Percentiles rank a stretch among this genome's conserved stretches.
These are phyloP conservation scores for Polyporus arcularius DNA, from an alignment of 768 basidiomycete genomes.

Conservation along the genomic window DNA sequence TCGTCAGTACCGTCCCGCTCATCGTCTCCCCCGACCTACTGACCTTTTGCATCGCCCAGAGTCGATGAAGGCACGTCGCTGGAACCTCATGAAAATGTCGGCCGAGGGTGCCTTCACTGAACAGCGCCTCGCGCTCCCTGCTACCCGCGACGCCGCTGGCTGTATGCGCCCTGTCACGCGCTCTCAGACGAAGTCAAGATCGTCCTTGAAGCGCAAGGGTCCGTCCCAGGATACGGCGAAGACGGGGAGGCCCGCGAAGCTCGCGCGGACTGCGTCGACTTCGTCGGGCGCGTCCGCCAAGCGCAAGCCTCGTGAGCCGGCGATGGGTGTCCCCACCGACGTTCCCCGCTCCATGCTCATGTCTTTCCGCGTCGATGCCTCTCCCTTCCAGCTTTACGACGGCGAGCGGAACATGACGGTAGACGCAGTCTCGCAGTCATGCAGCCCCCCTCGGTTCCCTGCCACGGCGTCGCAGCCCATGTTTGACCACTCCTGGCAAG, in stretches of 20 bases:
- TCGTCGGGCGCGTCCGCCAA: background rate
- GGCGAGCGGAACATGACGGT: background rate
- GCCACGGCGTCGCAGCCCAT: slow-evolving; percentile 7
- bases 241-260: slow-evolving; percentile 1
- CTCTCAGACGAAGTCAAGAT: slow-evolving; percentile 3
- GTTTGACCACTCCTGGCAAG: slow-evolving; percentile 14
- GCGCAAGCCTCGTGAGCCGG: background rate
- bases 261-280: background rate
- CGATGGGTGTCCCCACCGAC: slow-evolving; percentile 5
- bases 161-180: background rate
- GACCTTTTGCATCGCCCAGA: background rate
- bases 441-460: background rate
- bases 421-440: background rate
- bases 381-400: background rate
- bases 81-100: background rate
- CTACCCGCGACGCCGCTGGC: background rate
- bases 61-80: background rate
- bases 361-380: background rate
- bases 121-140: background rate
- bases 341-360: slow-evolving; percentile 17
- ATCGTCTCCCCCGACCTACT: background rate
- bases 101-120: background rate
- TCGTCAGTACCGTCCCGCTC: background rate
- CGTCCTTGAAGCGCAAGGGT: slow-evolving; percentile 5
- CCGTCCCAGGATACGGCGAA: background rate